Conservation (phyloP, 495 filamentous ascomycete species). For the Lepidopterella palustris region DNA sequence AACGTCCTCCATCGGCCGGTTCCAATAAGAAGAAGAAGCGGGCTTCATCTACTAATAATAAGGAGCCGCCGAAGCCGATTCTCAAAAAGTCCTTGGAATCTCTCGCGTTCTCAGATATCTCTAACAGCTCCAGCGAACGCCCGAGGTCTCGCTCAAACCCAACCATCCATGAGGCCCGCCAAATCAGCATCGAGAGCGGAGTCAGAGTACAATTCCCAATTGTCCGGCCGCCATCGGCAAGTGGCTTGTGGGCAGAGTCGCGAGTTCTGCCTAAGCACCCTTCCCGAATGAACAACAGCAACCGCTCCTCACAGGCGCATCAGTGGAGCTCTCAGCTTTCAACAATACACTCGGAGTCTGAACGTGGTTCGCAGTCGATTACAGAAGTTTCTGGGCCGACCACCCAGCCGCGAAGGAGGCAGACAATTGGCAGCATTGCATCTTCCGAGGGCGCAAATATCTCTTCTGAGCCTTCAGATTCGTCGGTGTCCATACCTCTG, state of each 20-base stretch:
- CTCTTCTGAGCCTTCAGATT: slow-evolving; percentile 10
- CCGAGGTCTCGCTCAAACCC: slow-evolving; percentile 26
- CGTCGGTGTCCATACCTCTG: slow-evolving; percentile 23
- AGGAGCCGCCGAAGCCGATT: slow-evolving; percentile 21
- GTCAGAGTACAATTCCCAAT: slow-evolving; percentile 31
- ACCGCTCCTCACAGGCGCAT: slow-evolving; percentile 22
- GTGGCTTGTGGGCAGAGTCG: slow-evolving; percentile 30
- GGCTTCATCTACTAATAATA: slow-evolving; percentile 15
- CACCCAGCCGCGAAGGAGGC: slow-evolving; percentile 8
- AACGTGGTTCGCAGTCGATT: slow-evolving; percentile 22
- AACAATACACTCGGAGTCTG: slow-evolving; percentile 38
- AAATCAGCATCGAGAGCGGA: slow-evolving; percentile 26
- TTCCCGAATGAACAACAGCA: slow-evolving; percentile 31
- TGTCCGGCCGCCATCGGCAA: slow-evolving; percentile 28
- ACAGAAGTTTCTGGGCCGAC: slow-evolving; percentile 2
- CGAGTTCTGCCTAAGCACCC: slow-evolving; percentile 26
- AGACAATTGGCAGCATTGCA: slow-evolving; percentile 22
- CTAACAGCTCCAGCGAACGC: slow-evolving; percentile 9
- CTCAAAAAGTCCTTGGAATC: slow-evolving; percentile 30
- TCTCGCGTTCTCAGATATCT: slow-evolving; percentile 19
- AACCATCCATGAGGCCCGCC: slow-evolving; percentile 25
- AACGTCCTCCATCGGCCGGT: slow-evolving; percentile 17
- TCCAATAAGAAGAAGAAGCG: slow-evolving; percentile 15
- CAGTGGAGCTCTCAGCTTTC: slow-evolving; percentile 35
- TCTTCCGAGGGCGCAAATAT: slow-evolving; percentile 21